phyloP scores from a whole-genome alignment of 257 asterid species.

The Nicotiana tomentosiformis region DNA sequence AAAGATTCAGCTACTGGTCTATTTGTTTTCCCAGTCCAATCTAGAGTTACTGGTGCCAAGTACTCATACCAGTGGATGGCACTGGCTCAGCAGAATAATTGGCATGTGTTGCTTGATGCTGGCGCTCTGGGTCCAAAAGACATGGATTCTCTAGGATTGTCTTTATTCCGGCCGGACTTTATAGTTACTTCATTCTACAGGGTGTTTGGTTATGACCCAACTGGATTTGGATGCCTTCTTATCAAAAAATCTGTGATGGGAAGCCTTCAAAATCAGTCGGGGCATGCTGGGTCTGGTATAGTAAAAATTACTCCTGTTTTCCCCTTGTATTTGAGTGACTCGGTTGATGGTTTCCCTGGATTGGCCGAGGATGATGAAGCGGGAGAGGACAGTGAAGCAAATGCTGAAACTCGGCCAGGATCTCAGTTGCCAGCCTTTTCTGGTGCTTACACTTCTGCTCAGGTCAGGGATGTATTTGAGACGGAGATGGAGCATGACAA shows the following conservation, averaged over 20 bases:
- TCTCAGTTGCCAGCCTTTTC: constrained; percentile 97
- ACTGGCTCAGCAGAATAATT: constrained; percentile 94
- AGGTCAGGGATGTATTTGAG: constrained; percentile 92
- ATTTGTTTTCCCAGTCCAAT: constrained; percentile 94
- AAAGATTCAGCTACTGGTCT: constrained; percentile 91
- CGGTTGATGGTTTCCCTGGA: constrained; percentile 83
- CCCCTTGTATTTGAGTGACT: constrained; percentile 87
- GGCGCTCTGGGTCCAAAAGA: constrained; percentile 98
- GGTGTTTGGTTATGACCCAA: constrained; percentile 95
- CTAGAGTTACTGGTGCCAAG: constrained; percentile 93
- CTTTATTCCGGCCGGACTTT: constrained; percentile 93
- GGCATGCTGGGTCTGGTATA: constrained; percentile 93
- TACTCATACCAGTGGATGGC: constrained; percentile 99
- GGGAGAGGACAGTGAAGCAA: constrained; percentile 48
- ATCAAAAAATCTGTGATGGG: constrained; percentile 93
- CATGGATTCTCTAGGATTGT: constrained; percentile 97
- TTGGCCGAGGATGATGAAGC: constrained; percentile 64
- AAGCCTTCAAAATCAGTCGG: constrained; percentile 87
- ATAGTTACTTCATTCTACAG: constrained; percentile 90
- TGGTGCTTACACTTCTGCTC: constrained; percentile 94
- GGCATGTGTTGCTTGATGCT: constrained; percentile 99
- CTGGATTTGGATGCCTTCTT: constrained; percentile 97
- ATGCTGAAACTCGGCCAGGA: constrained; percentile 51
- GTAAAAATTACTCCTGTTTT: constrained; percentile 89
- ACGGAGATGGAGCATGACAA: constrained; percentile 88